Percentiles rank a stretch among this genome's conserved stretches.
These are phyloP conservation scores for Colletotrichum salicis DNA, from an alignment of 2,329 filamentous ascomycete species.

Conservation along the genomic window DNA sequence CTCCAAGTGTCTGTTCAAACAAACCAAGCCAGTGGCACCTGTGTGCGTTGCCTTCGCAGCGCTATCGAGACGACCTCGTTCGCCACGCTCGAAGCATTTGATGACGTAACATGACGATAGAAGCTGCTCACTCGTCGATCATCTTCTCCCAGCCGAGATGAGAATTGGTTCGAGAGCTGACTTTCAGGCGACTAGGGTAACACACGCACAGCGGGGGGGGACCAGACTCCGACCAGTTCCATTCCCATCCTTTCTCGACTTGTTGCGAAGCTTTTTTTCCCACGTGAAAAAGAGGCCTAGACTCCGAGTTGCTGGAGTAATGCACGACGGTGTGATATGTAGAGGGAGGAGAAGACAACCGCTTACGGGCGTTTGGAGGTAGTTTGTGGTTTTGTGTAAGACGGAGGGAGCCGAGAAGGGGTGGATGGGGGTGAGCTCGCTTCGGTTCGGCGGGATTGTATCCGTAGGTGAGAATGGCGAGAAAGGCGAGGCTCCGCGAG, in stretches of 20 bases:
- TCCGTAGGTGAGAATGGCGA: not conserved
- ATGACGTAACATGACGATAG: not conserved
- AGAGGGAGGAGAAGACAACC: not conserved
- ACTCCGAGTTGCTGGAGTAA: not conserved
- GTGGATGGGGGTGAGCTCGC: not conserved
- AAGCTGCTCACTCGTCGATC: not conserved
- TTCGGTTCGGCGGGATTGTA: not conserved
- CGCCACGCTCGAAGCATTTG: not conserved
- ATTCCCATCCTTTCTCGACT: too few relatives aligned
- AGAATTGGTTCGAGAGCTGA: not conserved
- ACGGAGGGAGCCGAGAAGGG: not conserved
- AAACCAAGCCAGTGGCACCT: too few relatives aligned
- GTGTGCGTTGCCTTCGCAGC: too few relatives aligned
- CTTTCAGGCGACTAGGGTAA: too few relatives aligned
- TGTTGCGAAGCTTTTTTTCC: too few relatives aligned
- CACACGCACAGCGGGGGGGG: too few relatives aligned
- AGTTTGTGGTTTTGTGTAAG: not conserved
- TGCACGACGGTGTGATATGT: not conserved
- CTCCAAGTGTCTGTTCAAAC: not conserved
- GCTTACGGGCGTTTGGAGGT: too few relatives aligned
- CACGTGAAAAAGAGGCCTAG: not conserved
- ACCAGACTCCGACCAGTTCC: too few relatives aligned
- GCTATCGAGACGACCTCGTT: not conserved
- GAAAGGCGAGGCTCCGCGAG: not conserved
- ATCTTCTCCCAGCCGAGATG: not conserved